Evolutionary conservation across 169 alveolate genomes (phyloP).

Genomic region (Eimeria brunetti): DNA sequence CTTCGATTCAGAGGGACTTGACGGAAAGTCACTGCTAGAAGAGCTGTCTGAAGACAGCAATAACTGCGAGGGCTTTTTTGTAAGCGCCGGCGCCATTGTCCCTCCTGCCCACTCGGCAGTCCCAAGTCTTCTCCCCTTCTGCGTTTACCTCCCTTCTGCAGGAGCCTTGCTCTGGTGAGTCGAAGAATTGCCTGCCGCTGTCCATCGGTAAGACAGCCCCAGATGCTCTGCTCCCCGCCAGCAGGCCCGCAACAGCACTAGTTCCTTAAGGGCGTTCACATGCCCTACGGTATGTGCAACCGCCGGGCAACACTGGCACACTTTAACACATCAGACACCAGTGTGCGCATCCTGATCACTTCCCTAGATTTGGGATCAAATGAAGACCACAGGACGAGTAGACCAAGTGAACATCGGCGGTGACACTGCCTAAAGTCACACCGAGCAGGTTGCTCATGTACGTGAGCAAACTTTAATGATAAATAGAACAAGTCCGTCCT

Average conservation of each 20-base stretch:
- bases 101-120: neutral
- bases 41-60: conserved; percentile 69
- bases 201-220: neutral
- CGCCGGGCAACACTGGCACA: neutral
- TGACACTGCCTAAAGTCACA: neutral
- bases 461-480: neutral
- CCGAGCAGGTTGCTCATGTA: neutral
- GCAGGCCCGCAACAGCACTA: neutral
- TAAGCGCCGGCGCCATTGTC: conserved; percentile 1
- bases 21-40: conserved; percentile 41
- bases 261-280: neutral
- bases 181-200: neutral
- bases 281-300: neutral
- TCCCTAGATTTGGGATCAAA: neutral
- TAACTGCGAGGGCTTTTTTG: conserved; percentile 49
- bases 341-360: neutral
- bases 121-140: neutral
- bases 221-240: neutral
- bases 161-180: neutral
- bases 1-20: neutral
- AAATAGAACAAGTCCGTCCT: neutral
- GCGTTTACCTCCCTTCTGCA: neutral
- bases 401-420: neutral
- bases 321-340: neutral
- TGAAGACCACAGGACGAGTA: neutral